Evolutionary conservation across 345 rosid genomes (phyloP).

Genomic region (Anastatica hierochuntica): DNA sequence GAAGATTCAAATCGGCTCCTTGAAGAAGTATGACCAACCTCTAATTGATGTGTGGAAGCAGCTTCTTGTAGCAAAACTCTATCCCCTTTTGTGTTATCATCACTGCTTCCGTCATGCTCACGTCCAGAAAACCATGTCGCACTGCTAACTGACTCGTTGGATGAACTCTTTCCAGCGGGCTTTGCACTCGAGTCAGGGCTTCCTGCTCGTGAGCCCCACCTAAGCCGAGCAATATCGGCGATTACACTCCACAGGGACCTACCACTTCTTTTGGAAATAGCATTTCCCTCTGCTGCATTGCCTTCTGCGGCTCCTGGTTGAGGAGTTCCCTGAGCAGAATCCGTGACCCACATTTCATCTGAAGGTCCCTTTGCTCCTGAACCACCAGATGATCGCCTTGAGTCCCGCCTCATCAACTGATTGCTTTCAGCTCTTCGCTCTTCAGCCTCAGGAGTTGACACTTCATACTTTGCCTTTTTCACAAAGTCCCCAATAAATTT

Average conservation of each 20-base stretch:
- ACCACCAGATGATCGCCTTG: constrained; percentile 34
- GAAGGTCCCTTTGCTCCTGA: constrained; percentile 69
- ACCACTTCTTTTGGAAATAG: constrained; percentile 47
- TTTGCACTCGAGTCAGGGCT: constrained; percentile 38
- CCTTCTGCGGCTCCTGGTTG: constrained; percentile 34
- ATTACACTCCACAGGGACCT: constrained; percentile 72
- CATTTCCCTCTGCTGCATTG: constrained; percentile 28
- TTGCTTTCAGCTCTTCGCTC: constrained; percentile 28
- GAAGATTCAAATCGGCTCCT: constrained; percentile 32
- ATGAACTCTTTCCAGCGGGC: constrained; percentile 47
- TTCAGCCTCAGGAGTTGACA: constrained; percentile 36
- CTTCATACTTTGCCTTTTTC: constrained; percentile 49
- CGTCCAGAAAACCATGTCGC: constrained; percentile 83
- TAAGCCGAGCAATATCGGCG: constrained; percentile 50
- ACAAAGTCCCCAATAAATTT: constrained; percentile 59
- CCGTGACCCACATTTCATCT: constrained; percentile 80
- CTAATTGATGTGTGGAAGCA: constrained; percentile 29
- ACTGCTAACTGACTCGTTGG: constrained; percentile 51
- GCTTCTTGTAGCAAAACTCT: constrained; percentile 32
- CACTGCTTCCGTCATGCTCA: constrained; percentile 57
- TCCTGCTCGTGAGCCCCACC: constrained; percentile 62
- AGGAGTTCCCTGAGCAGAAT: constrained; percentile 43
- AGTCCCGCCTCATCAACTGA: constrained; percentile 32
- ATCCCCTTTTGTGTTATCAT: constrained; percentile 38
- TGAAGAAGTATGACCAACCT: constrained; percentile 24